Percentiles rank a stretch among this genome's conserved stretches.
Conservation (phyloP, 257 asterid genomes). For the Avicennia marina region DNA sequence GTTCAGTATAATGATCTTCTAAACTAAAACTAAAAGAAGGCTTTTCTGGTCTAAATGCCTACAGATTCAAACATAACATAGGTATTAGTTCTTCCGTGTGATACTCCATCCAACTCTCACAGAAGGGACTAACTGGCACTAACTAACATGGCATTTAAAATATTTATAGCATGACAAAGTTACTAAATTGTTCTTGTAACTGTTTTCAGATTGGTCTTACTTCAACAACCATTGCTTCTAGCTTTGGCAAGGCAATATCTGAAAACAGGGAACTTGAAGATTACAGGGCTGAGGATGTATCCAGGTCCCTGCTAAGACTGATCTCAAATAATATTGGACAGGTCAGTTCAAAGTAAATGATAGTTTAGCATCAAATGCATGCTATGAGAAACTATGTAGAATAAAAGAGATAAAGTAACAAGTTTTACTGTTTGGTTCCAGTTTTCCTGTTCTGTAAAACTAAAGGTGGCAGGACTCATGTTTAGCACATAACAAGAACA, state of each 20-base stretch:
- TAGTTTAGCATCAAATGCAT: not conserved
- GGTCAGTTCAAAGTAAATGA: constrained; percentile 34
- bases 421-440: not conserved
- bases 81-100: constrained; percentile 4
- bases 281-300: constrained; percentile 72
- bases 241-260: constrained; percentile 63
- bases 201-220: constrained; percentile 74
- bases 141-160: too few species aligned
- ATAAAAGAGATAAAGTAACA: not conserved
- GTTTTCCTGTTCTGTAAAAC: not conserved
- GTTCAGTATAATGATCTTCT: not conserved
- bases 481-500: not conserved
- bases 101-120: not conserved
- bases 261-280: constrained; percentile 67
- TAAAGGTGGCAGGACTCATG: not conserved
- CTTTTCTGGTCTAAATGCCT: constrained; percentile 1
- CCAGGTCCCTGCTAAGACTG: constrained; percentile 88
- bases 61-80: not conserved
- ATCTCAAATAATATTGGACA: constrained; percentile 91
- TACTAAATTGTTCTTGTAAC: not conserved
- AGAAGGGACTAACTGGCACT: not conserved
- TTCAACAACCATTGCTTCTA: constrained; percentile 85
- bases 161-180: constrained; percentile 5
- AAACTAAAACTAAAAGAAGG: not conserved
- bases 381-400: not conserved